Evolutionary conservation across 129 eudicot species (phyloP), one percentile per base, ranked within the genome.

Genomic region (Daucus carota): DNA sequence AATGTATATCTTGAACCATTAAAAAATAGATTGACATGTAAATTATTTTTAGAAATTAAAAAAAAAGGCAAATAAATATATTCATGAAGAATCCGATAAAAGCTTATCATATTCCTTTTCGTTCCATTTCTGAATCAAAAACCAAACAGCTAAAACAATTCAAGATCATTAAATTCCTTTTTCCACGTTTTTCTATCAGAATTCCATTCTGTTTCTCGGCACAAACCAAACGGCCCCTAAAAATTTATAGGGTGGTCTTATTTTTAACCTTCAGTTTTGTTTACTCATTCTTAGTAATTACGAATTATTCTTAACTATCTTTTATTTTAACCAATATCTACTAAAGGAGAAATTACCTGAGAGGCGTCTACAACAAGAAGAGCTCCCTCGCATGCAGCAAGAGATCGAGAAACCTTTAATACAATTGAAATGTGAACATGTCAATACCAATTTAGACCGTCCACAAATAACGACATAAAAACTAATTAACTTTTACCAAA

Each of bases 321-420:
- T 22, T 7, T 22, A 8, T n/a, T 54, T 54, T 8, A 22, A 54
- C 62, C 62, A 54, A 22, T 22, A 7, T 54, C 29, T 54, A 22
- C 62, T 8, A 6, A 2, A 54, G 60, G 36, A 72, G 79, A 76
- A 48, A 63, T 71, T 73, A 81, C 98, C 96, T 94, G 98, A 75
- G 98, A 94, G 32, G 98, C 93, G 78, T 91, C 98, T 72, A 94
- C 98, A 77, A 91, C 98, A 80, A 94, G 97, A 34, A 95, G 96
- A 81, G 99, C 99, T 74, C 97, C 97, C 83, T 95, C 99, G 81
- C 99, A 95, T 70, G 99, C 99, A 80, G 96, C 99, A 83, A 95
- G 97, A 82, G 99, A 95, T 57, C 99, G 91, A 52, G 97, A 95
- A 75, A 95, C 99, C 98, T 93, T 78, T 52, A 80, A 74, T 46